A percentile compares a stretch with the other conserved stretches of the same genome.
phyloP scores from a whole-genome alignment of 768 basidiomycete species.

The Rubroboletus pulcherrimus region DNA sequence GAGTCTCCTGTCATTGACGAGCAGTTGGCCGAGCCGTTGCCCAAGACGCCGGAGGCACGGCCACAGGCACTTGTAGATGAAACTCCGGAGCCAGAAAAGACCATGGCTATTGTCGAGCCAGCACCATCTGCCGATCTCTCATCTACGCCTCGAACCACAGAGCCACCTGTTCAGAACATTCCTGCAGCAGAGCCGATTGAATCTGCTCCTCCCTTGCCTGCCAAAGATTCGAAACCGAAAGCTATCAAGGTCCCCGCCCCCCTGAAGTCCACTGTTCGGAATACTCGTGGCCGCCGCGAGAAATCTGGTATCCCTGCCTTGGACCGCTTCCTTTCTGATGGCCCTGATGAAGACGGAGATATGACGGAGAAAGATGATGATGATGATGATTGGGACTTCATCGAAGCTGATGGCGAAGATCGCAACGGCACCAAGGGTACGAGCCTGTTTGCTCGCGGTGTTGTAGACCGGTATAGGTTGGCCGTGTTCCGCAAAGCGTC shows the following conservation, averaged over 20 bases:
- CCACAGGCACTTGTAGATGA: constrained; percentile 34
- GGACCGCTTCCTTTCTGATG: constrained; percentile 66
- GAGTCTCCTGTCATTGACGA: constrained; percentile 35
- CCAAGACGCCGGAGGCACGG: constrained; percentile 75
- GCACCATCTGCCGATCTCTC: constrained; percentile 10
- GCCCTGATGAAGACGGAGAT: constrained; percentile 41
- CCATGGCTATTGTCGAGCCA: constrained; percentile 12
- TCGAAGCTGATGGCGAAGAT: constrained; percentile 82
- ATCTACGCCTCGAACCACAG: constrained; percentile 14
- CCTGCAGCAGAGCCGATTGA: constrained; percentile 14
- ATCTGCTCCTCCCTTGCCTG: constrained; percentile 26
- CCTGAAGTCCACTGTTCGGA: constrained; percentile 23
- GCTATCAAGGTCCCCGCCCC: constrained; percentile 11
- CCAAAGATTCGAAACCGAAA: constrained; percentile 33
- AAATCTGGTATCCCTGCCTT: constrained; percentile 81
- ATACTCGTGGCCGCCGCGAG: constrained; percentile 55
- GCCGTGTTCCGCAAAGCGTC: constrained; percentile 84
- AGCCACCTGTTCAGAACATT: constrained; percentile 2
- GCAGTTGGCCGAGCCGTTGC: constrained; percentile 49
- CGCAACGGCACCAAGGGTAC: constrained; percentile 75
- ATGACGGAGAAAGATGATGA: constrained; percentile 50
- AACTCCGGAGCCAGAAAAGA: constrained; percentile 15
- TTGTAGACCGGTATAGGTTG: constrained; percentile 82
- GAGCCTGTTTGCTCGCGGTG: constrained; percentile 86
- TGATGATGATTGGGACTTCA: constrained; percentile 90